These are phyloP conservation scores for Castanopsis chinensis DNA, from an alignment of 306 rosid genomes.

Conservation along the genomic window DNA sequence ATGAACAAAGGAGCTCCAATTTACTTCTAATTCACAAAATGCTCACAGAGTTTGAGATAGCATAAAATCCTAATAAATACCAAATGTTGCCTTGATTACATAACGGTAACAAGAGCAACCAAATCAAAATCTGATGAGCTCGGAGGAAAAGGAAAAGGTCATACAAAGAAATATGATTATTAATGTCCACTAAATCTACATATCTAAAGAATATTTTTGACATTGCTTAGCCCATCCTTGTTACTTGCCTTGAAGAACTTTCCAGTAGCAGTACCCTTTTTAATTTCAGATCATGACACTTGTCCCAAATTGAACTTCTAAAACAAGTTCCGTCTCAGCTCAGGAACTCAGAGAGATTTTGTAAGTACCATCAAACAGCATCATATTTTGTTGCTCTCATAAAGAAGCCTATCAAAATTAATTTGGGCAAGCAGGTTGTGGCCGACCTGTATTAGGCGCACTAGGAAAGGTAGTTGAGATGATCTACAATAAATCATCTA, in stretches of 20 bases:
- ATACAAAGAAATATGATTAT: slow-evolving; percentile 20
- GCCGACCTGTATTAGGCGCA: neutral
- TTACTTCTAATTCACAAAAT: slow-evolving; percentile 9
- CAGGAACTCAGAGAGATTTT: neutral
- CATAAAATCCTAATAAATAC: slow-evolving; percentile 6
- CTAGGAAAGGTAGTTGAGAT: slow-evolving; percentile 6
- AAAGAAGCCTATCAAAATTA: slow-evolving; percentile 7
- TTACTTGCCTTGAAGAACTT: slow-evolving; percentile 3
- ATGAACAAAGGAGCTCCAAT: neutral
- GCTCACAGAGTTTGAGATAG: slow-evolving; percentile 9
- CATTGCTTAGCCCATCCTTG: slow-evolving; percentile 11
- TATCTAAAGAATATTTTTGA: slow-evolving; percentile 4
- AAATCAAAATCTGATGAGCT: slow-evolving; percentile 17
- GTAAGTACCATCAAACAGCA: neutral
- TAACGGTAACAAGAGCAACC: slow-evolving; percentile 5
- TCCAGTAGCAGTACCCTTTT: neutral
- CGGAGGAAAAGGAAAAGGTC: slow-evolving; percentile 8
- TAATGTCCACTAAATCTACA: slow-evolving; percentile 27
- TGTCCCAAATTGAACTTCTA: slow-evolving; percentile 8
- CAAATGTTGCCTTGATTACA: slow-evolving; percentile 19
- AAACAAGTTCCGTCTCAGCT: slow-evolving; percentile 12
- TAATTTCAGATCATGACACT: neutral
- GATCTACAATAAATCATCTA: slow-evolving; percentile 15
- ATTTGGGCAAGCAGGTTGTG: slow-evolving; percentile 11
- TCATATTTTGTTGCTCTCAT: slow-evolving; percentile 5